Conservation (phyloP, 2,329 filamentous ascomycete genomes). For the Phialophora tarda region DNA sequence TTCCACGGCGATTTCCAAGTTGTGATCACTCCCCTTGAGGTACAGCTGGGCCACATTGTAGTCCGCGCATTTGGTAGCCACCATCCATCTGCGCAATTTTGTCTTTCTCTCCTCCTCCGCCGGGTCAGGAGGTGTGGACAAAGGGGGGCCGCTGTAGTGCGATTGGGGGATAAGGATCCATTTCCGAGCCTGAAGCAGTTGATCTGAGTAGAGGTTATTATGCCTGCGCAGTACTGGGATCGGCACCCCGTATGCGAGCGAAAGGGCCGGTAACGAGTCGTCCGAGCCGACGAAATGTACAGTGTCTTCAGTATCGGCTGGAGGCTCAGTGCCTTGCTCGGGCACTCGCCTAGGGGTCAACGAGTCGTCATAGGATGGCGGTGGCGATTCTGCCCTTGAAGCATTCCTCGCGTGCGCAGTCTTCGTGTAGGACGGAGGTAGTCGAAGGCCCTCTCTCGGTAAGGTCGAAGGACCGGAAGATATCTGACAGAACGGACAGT, state of each 20-base stretch:
- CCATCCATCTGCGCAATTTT: conserved; percentile 78
- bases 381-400: conserved; percentile 23
- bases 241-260: conserved; percentile 73
- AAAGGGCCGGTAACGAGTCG: conserved; percentile 72
- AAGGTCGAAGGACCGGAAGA: conserved; percentile 65
- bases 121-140: conserved; percentile 38
- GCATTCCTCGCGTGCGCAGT: conserved; percentile 1
- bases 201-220: conserved; percentile 74
- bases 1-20: conserved; percentile 68
- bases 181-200: conserved; percentile 70
- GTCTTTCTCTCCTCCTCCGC: conserved; percentile 76
- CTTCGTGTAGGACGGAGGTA: conserved; percentile 42
- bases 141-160: conserved; percentile 64
- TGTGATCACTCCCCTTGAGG: conserved; percentile 68
- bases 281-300: conserved; percentile 75
- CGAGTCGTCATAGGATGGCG: conserved; percentile 30
- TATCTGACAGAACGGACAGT: conserved; percentile 79
- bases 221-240: conserved; percentile 64
- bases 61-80: conserved; percentile 67
- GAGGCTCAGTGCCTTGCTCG: conserved; percentile 17
- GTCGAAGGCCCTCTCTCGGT: conserved; percentile 64
- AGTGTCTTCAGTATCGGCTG: conserved; percentile 56
- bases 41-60: conserved; percentile 76
- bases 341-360: conserved; percentile 12
- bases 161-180: conserved; percentile 74